Base-by-base conservation (phyloP, 2,329 filamentous ascomycete genomes). In the Arthroderma sp. region DNA sequence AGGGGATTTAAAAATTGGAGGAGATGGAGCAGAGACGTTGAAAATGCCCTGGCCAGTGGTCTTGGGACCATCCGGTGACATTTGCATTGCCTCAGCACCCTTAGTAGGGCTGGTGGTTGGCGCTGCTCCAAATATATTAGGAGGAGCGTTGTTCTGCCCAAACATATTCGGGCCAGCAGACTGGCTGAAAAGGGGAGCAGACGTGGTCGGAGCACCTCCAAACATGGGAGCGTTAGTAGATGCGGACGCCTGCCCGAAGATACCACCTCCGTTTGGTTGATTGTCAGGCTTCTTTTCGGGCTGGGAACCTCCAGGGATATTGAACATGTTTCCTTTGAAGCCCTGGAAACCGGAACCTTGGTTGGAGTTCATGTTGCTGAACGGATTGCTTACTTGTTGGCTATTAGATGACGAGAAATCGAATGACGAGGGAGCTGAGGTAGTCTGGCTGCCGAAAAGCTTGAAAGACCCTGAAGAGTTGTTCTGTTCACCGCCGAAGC, bases 291-390 rank as follows among this genome's bases (percentile, higher is more conserved):
- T 31, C 2, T 61, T 21, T 51, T 57, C 58, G 23, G 39, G 52
- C 43, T 63, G 56, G 51, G 64, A 61, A 44, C 54, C 60, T 21
- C 66, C 57, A 13, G 66, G 61, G 21, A 66, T 13, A 43, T 64
- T 69, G 60, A 72, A 72, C 37, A 70, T 61, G 52, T 57, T 67
- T 39, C 69, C 69, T 53, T 68, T 63, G 49, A 69, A 70, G 1
- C 68, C 69, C 41, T 62, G 63, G 51, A 67, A 67, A 49, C 61
- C 63, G 6, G 60, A 61, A 19, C 57, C 60, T n/a, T 62, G 38
- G 23, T 61, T 58, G 9, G 65, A 64, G 41, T 61, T 64, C 58
- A 68, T 64, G 44, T 59, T 70, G 31, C 64, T 63, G 56, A 74
- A 74, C 15, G 71, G 71, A 58, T 74, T 73, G 54, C 61, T 68